Conservation (phyloP, 495 filamentous ascomycete genomes). For the Aspergillus ellipticus region DNA sequence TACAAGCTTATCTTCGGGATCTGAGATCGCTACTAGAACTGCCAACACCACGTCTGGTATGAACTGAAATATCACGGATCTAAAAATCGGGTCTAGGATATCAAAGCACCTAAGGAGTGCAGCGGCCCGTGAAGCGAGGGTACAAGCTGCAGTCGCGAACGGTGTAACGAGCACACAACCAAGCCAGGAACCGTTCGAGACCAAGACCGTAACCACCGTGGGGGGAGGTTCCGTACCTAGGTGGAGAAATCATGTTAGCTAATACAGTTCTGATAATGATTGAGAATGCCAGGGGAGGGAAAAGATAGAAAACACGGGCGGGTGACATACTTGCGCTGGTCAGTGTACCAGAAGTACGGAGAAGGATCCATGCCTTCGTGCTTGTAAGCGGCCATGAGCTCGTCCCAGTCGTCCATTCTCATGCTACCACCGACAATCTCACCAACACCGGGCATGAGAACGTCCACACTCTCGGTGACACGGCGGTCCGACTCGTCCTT, state of each 20-base stretch:
- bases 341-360: conserved; percentile 98
- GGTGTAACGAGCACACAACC: conserved; percentile 89
- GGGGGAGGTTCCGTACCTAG: conserved; percentile 85
- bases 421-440: conserved; percentile 97
- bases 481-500: conserved; percentile 75
- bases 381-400: conserved; percentile 84
- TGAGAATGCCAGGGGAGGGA: background rate
- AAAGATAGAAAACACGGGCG: too few species aligned
- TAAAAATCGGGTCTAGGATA: conserved; percentile 7
- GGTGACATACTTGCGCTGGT: conserved; percentile 85
- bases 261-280: background rate
- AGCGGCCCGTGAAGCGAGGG: conserved; percentile 89
- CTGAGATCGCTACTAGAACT: background rate
- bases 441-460: conserved; percentile 92
- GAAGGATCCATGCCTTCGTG: conserved; percentile 78
- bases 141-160: conserved; percentile 89
- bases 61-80: conserved; percentile 2
- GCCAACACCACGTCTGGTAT: background rate
- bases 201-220: conserved; percentile 96
- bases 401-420: conserved; percentile 92
- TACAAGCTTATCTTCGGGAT: background rate
- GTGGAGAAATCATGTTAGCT: background rate
- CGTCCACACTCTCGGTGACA: conserved; percentile 96
- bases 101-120: conserved; percentile 64
- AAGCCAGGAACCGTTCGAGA: conserved; percentile 93